Percentiles rank a stretch among this genome's conserved stretches.
phyloP scores from a whole-genome alignment of 225 moss, liverwort and hornwort species.

The Asterella californica region DNA sequence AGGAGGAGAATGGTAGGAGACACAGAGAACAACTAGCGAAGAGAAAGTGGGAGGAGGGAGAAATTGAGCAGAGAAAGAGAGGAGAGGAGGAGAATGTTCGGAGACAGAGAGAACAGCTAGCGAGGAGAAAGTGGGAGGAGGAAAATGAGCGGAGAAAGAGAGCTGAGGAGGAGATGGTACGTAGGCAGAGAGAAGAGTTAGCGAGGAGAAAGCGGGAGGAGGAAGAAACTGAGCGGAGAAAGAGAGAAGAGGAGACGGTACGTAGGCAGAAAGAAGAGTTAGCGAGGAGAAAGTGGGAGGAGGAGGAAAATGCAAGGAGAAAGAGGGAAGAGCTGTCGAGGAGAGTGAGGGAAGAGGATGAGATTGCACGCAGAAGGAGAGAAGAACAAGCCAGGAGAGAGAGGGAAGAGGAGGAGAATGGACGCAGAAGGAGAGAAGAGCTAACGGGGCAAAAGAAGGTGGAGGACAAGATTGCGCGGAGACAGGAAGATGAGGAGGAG shows the following conservation, averaged over 20 bases:
- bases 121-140: background rate
- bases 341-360: background rate
- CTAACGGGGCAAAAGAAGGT: background rate
- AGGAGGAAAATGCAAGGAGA: background rate
- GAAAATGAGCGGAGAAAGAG: background rate
- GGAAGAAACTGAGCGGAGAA: background rate
- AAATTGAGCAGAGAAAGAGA: background rate
- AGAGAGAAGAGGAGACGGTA: background rate
- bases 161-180: background rate
- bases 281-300: background rate
- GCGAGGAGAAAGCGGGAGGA: background rate
- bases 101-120: background rate
- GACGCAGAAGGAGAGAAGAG: background rate
- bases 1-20: no score
- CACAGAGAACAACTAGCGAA: no score
- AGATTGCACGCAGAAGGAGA: background rate
- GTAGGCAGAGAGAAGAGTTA: background rate
- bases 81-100: slow-evolving; percentile 1
- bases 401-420: slow-evolving; percentile 2
- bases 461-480: background rate
- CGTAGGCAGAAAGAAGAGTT: no score
- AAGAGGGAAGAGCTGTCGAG: background rate
- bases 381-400: no score
- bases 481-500: slow-evolving; percentile 7
- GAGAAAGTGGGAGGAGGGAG: background rate